A percentile compares a stretch with the other conserved stretches of the same genome.
Conservation (phyloP, 148 eudicot species). For the Camellia lanceoleosa region DNA sequence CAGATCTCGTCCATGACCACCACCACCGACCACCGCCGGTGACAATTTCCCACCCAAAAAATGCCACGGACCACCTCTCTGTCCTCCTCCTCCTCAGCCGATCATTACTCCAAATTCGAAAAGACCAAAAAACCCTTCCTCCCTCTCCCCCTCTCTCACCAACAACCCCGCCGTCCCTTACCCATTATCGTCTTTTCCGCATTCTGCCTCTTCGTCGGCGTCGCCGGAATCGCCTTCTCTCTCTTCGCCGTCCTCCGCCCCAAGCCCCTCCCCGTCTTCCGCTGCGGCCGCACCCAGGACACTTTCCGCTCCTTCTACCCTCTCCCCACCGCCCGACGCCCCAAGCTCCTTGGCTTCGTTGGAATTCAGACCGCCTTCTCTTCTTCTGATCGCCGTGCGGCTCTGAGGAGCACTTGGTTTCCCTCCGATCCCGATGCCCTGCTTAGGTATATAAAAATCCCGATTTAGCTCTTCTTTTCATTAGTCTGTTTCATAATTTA, state of each 20-base stretch:
- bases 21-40: too few relatives aligned
- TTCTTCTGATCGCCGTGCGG: conserved; percentile 39
- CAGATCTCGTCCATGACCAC: too few relatives aligned
- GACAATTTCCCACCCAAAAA: background rate
- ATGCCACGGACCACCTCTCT: background rate
- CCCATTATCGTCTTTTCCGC: conserved; percentile 32
- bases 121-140: conserved; percentile 50
- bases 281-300: conserved; percentile 50
- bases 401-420: conserved; percentile 58
- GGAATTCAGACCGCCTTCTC: conserved; percentile 58
- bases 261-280: conserved; percentile 34
- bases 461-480: background rate
- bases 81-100: conserved; percentile 12
- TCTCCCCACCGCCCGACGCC: conserved; percentile 22
- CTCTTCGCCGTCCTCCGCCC: conserved; percentile 47
- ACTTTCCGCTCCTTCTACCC: conserved; percentile 46
- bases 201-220: conserved; percentile 43
- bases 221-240: conserved; percentile 48
- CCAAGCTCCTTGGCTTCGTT: conserved; percentile 56
- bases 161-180: conserved; percentile 21
- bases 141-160: conserved; percentile 23
- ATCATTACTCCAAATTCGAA: conserved; percentile 45
- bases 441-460: conserved; percentile 32
- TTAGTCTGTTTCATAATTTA: background rate
- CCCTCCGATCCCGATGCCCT: conserved; percentile 63